Percentiles rank a stretch among this genome's conserved stretches.
Conservation (phyloP, 2,329 filamentous ascomycete species). For the Penicillium sp. region DNA sequence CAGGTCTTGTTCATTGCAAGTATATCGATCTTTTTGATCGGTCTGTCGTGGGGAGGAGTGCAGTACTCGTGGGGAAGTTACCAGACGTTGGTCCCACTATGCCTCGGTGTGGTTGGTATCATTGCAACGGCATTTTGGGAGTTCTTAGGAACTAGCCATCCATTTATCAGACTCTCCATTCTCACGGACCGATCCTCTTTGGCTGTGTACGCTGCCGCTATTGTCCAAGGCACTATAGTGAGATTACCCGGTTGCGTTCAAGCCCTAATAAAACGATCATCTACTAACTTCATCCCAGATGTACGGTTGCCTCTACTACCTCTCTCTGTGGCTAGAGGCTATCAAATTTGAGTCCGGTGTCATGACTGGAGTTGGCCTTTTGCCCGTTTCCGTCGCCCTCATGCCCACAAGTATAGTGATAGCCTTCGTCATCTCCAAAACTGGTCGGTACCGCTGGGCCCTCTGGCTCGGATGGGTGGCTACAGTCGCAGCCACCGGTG, state of each 20-base stretch:
- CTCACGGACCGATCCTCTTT: constrained; percentile 2
- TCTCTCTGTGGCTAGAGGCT: constrained; percentile 4
- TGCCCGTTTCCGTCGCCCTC: neutral
- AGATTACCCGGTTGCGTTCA: neutral
- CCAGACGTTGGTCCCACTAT: constrained; percentile 38
- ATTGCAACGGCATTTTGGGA: constrained; percentile 34
- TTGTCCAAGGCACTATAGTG: constrained; percentile 4
- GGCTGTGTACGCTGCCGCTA: constrained; percentile 1
- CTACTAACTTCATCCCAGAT: neutral
- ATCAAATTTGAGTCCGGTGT: constrained; percentile 1
- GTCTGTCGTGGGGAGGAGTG: constrained; percentile 42
- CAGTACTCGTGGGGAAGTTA: constrained; percentile 38
- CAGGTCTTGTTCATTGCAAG: constrained; percentile 38
- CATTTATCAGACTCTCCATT: constrained; percentile 2
- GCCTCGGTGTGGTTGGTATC: constrained; percentile 32
- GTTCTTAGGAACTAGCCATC: constrained; percentile 2
- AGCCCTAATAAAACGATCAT: neutral
- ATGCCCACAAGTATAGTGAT: neutral
- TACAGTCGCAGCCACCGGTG: neutral
- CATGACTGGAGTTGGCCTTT: constrained; percentile 1
- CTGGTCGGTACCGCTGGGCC: neutral
- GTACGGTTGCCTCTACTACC: constrained; percentile 8
- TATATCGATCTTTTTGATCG: constrained; percentile 39
- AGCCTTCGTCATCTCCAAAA: neutral
- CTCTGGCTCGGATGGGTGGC: neutral